Percentiles rank a stretch among this genome's conserved stretches.
Conservation (phyloP, 73 alveolate genomes). For the Stentor coeruleus region DNA sequence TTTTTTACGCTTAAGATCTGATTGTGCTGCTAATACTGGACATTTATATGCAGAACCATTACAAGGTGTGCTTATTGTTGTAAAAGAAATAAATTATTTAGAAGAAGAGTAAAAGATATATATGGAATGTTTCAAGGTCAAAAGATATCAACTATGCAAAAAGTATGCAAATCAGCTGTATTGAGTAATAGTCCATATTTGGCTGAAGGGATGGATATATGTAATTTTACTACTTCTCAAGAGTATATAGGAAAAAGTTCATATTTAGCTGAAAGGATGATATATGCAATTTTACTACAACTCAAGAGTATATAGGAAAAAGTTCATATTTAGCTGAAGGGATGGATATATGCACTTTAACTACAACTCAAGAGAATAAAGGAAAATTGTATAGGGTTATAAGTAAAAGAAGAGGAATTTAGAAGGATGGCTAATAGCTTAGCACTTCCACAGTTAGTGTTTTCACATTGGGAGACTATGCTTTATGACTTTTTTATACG, state of each 20-base stretch:
- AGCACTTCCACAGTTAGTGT: slow-evolving; percentile 88
- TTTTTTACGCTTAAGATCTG: slow-evolving; percentile 88
- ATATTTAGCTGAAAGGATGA: too few relatives aligned
- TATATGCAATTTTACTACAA: too few relatives aligned
- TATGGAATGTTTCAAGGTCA: slow-evolving; percentile 96
- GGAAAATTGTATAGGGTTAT: slow-evolving; percentile 91
- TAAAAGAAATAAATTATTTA: slow-evolving; percentile 73
- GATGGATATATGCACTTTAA: slow-evolving; percentile 81
- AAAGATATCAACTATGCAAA: slow-evolving; percentile 78
- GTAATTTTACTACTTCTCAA: too few relatives aligned
- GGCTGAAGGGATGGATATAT: too few relatives aligned
- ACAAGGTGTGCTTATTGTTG: slow-evolving; percentile 86
- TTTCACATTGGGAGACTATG: slow-evolving; percentile 88
- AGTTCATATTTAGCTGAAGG: too few relatives aligned
- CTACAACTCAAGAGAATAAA: slow-evolving; percentile 80
- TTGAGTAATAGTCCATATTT: slow-evolving; percentile 92
- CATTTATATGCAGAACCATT: slow-evolving; percentile 94
- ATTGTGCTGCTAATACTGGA: slow-evolving; percentile 86
- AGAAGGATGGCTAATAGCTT: slow-evolving; percentile 87
- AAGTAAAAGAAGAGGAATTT: slow-evolving; percentile 86
- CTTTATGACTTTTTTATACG: slow-evolving; percentile 91
- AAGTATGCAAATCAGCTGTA: slow-evolving; percentile 81
- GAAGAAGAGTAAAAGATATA: slow-evolving; percentile 59
- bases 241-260: too few relatives aligned
- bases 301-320: too few relatives aligned